phyloP scores from a whole-genome alignment of 495 filamentous ascomycete species.

The Bryoglossum gracile region DNA sequence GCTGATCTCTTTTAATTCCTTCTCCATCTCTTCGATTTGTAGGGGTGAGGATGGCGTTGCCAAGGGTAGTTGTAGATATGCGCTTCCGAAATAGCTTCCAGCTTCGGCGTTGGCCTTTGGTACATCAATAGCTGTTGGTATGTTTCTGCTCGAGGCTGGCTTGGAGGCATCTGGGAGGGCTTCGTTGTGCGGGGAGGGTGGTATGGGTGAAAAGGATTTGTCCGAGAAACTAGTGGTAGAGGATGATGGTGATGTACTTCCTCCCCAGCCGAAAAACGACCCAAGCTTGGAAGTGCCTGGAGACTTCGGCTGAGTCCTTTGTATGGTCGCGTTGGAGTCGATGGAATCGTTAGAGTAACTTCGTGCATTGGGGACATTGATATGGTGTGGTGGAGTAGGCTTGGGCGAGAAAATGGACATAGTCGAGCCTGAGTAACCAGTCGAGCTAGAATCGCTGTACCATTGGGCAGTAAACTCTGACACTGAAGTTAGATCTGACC shows the following conservation, averaged over 20 bases:
- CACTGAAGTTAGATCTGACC: conserved; percentile 12
- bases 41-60: conserved; percentile 28
- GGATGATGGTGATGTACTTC: conserved; percentile 30
- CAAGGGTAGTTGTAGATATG: conserved; percentile 38
- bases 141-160: conserved; percentile 25
- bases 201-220: conserved; percentile 41
- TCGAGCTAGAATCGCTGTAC: conserved; percentile 21
- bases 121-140: conserved; percentile 30
- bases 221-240: conserved; percentile 43
- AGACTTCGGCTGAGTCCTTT: conserved; percentile 47
- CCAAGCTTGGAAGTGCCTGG: conserved; percentile 43
- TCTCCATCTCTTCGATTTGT: conserved; percentile 73
- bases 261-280: conserved; percentile 45
- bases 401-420: conserved; percentile 35
- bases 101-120: conserved; percentile 31
- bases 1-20: conserved; percentile 87
- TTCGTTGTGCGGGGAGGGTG: conserved; percentile 27
- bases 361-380: conserved; percentile 31
- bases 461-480: conserved; percentile 20
- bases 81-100: conserved; percentile 36
- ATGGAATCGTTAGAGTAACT: conserved; percentile 21
- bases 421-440: conserved; percentile 19
- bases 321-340: conserved; percentile 32
- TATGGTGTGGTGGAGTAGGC: conserved; percentile 39
- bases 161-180: conserved; percentile 25